Conservation (phyloP, 805 yeast species). For the Suhomyces pyralidae region DNA sequence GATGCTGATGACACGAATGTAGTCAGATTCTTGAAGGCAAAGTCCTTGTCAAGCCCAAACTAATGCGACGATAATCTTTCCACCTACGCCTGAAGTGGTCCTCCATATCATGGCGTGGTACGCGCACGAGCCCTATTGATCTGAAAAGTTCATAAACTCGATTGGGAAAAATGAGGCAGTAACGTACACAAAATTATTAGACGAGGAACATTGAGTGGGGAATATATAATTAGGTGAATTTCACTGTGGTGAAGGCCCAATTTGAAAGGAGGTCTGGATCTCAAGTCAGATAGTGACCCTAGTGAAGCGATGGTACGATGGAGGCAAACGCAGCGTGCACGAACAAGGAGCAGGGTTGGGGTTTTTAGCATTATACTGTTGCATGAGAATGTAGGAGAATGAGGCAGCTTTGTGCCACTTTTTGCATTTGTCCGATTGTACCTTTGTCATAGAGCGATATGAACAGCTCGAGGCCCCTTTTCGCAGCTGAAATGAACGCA, state of each 20-base stretch:
- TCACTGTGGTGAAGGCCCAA: not conserved
- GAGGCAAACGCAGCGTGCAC: not conserved
- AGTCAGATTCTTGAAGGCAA: not conserved
- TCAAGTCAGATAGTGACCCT: not conserved
- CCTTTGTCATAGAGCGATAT: not conserved
- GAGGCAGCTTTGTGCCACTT: not conserved
- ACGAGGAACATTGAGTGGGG: not conserved
- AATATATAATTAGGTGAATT: not conserved
- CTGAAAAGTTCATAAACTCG: not conserved
- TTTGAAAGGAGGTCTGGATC: not conserved
- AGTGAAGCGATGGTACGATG: not conserved
- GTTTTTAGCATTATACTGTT: not conserved
- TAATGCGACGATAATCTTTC: not conserved
- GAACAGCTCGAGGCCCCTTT: not conserved
- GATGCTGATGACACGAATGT: not conserved
- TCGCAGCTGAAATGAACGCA: not conserved
- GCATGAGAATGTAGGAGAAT: not conserved
- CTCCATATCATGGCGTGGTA: not conserved
- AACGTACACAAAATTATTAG: not conserved
- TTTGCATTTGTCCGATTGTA: not conserved
- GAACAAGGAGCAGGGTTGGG: not conserved
- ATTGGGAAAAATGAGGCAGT: not conserved
- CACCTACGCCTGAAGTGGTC: not conserved
- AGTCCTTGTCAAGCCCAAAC: not conserved
- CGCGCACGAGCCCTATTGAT: constrained; percentile 1